Base-by-base conservation (phyloP, 192 early-diverging fungal genomes). In the Umbelopsis sp. region DNA sequence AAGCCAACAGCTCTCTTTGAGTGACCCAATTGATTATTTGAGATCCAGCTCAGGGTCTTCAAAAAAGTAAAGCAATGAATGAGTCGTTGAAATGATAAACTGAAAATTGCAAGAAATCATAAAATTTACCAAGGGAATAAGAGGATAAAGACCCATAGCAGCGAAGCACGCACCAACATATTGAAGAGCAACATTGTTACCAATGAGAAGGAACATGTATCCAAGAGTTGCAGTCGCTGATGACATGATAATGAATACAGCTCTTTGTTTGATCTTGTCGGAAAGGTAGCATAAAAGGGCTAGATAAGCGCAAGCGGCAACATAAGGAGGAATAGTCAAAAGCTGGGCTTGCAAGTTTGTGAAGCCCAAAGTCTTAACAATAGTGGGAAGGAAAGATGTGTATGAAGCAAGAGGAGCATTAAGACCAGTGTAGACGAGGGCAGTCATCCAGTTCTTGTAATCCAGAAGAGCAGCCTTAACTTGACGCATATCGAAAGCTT, bases 1-100 rank as follows among this genome's bases (percentile, higher is more conserved):
- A 82, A 49, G 21, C 81, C 84, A 9, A 88, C 86, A 25, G 84
- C 90, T 45, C 85, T 83, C 45, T 89, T 87, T 1, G 87, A 87
- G 14, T 82, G 82, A 9, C 87, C 85, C 26, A 87, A 56, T 4
- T 84, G 74, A 50, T 91, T 91, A 56, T 85, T 86, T 9, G 84
- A 79, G 73, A 89, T 79, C 89, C 90, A 91, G 8, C 72, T 65
- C 9, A 71, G 70, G 16, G 24, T 71, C 68, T 49, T 47, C 14
- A 47, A 16, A 16, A 38, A 3, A 41, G 38, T 11, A 38, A 41
- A 11, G 12, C 8, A 11, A 1, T 6, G 38, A 5, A n/a, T 16
- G 71, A 36, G 47, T 65, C 45, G 11, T 69, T 68, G 70, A 74
- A 14, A 26, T 20, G 14, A 41, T 1, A 44, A 11, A 49, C 16